Evolutionary conservation across 2,329 filamentous ascomycete genomes (phyloP).

Genomic region (Colletotrichum neosansevieriae): DNA sequence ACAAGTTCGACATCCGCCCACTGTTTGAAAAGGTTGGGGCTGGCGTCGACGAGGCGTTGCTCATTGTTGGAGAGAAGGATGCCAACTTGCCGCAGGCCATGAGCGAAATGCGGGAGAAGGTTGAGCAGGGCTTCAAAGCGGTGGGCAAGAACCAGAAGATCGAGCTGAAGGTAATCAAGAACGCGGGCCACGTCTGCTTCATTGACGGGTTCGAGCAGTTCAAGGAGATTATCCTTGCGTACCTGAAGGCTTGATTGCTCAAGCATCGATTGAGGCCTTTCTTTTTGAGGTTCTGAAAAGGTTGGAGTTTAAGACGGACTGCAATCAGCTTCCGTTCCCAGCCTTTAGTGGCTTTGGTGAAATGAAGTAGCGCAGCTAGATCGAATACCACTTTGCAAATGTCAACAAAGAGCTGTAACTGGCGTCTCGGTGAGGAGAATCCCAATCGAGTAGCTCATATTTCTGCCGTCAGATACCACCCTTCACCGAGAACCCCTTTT

Average conservation of each 20-base stretch:
- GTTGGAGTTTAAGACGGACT: constrained; percentile 12
- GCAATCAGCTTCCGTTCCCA: constrained; percentile 28
- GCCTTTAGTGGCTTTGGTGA: constrained; percentile 27
- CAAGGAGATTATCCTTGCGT: constrained; percentile 43
- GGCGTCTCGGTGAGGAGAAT: constrained; percentile 1
- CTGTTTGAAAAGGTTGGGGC: constrained; percentile 49
- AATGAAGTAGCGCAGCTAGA: constrained; percentile 4
- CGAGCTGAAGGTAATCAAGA: constrained; percentile 50
- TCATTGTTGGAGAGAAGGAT: constrained; percentile 57
- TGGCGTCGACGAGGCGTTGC: constrained; percentile 51
- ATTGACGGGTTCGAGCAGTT: constrained; percentile 53
- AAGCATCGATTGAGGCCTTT: neutral
- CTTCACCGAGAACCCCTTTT: neutral
- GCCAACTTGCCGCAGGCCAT: constrained; percentile 55
- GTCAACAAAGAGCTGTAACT: neutral
- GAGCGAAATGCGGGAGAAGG: constrained; percentile 51
- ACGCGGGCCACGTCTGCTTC: constrained; percentile 54
- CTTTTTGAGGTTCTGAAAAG: neutral
- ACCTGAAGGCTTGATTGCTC: constrained; percentile 40
- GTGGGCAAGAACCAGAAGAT: constrained; percentile 45
- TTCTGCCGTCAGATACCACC: neutral
- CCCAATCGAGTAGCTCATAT: neutral
- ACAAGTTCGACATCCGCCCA: constrained; percentile 55
- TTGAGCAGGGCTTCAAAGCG: constrained; percentile 49
- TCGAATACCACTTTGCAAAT: neutral